A percentile compares a stretch with the other conserved stretches of the same genome.
These are phyloP conservation scores for Brassica nigra DNA, from an alignment of 345 rosid species.

Conservation along the genomic window DNA sequence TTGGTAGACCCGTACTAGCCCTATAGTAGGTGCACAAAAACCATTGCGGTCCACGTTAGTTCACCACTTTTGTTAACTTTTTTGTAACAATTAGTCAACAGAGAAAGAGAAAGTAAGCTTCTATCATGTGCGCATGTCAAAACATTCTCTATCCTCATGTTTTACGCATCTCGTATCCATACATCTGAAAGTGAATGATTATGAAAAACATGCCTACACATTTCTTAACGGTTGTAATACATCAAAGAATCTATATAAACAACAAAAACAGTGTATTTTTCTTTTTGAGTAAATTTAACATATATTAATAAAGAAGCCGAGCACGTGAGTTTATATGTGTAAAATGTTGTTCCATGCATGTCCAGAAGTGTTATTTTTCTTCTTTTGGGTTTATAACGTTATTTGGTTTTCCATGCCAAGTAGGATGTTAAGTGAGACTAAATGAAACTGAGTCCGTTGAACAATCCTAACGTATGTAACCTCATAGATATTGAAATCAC, in stretches of 20 bases:
- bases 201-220: background rate
- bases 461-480: background rate
- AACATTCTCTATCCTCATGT: background rate
- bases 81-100: background rate
- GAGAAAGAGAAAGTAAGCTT: background rate
- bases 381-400: background rate
- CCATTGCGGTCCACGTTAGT: background rate
- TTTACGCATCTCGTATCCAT: background rate
- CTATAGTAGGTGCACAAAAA: background rate
- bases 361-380: background rate
- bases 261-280: no score
- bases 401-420: background rate
- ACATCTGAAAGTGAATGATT: background rate
- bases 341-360: background rate
- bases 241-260: background rate
- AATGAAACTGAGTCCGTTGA: background rate
- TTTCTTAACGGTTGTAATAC: background rate
- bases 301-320: background rate
- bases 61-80: no score
- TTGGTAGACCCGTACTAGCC: background rate
- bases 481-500: background rate
- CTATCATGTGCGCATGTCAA: conserved; percentile 3
- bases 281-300: no score
- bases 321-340: background rate
- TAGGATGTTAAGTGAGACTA: background rate